Base-by-base conservation (phyloP, 805 yeast species). In the Spathaspora gorwiae region DNA sequence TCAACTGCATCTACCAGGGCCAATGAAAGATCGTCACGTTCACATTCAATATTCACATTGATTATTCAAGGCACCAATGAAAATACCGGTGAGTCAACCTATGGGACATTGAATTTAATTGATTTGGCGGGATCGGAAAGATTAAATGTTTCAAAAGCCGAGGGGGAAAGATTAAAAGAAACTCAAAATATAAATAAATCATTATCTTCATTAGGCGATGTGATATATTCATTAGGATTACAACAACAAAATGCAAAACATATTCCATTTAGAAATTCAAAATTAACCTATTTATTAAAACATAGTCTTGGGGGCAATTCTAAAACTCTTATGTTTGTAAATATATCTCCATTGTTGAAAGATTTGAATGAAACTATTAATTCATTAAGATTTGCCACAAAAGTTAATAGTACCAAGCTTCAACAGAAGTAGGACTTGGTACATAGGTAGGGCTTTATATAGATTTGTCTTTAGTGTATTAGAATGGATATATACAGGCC, bases 91-190 rank as follows among this genome's bases (percentile, higher is more conserved):
- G 78, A 78, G 27, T 47, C 50, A 1, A 55, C 66, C 41, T 52
- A 57, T n/a, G 94, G 97, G 9, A 73, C 78, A 1, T 68, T 92
- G 46, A 90, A 92, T 57, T 67, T 92, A 44, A 81, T 94, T 40
- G 99, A 92, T 65, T 70, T 92, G 45, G 99, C 99, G 0, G 99
- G 99, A 2, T 88, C 96, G 0, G 99, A 92, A 66, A 72, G 98
- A 46, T 70, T 90, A 12, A 63, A 82, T 8, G 74, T 78, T 13
- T 86, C 96, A 0, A 86, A 83, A 55, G 95, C 81, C 0, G 76
- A 78, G 1, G 97, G 97, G 0, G 87, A 83, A 10, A 66, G 97
- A 40, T 67, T 92, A 26, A 78, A 79, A 51, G 99, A 92, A 62
- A 90, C 98, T 0, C 92, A 86, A 56, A 79, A 90, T 7, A 92